Percentiles rank a stretch among this genome's conserved stretches.
Conservation (phyloP, 2,329 filamentous ascomycete genomes). For the Penicillium sp. region DNA sequence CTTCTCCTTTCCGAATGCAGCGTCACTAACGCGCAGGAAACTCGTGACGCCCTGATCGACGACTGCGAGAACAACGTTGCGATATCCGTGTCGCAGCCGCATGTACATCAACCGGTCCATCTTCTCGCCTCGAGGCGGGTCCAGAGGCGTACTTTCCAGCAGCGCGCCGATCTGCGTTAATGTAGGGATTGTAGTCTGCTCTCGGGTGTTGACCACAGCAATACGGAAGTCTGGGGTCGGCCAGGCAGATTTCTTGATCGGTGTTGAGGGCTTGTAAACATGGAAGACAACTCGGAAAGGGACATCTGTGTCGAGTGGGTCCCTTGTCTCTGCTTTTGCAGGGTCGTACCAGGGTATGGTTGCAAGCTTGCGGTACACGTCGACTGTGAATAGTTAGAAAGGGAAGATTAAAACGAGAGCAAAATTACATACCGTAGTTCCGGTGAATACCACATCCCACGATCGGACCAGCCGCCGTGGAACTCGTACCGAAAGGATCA, state of each 20-base stretch:
- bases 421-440: constrained; percentile 46
- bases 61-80: constrained; percentile 80
- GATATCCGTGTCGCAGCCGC: constrained; percentile 77
- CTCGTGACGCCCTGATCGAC: constrained; percentile 89
- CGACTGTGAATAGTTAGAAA: constrained; percentile 48
- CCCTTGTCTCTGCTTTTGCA: constrained; percentile 25
- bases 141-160: constrained; percentile 69
- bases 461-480: constrained; percentile 47
- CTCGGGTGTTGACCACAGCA: constrained; percentile 73
- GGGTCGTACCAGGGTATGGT: constrained; percentile 71
- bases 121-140: constrained; percentile 55
- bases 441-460: constrained; percentile 54
- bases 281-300: constrained; percentile 75
- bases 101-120: constrained; percentile 61
- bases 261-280: constrained; percentile 71
- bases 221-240: constrained; percentile 80
- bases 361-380: constrained; percentile 74
- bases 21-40: constrained; percentile 77
- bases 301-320: constrained; percentile 30
- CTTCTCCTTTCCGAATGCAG: constrained; percentile 72
- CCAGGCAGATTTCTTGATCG: constrained; percentile 77
- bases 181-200: constrained; percentile 66
- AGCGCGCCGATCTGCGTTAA: constrained; percentile 68
- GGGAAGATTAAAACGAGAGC: background rate
- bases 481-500: constrained; percentile 23